These are phyloP conservation scores for Tuctoria greenei DNA, from an alignment of 176 grass and related monocot genomes.

Conservation along the genomic window DNA sequence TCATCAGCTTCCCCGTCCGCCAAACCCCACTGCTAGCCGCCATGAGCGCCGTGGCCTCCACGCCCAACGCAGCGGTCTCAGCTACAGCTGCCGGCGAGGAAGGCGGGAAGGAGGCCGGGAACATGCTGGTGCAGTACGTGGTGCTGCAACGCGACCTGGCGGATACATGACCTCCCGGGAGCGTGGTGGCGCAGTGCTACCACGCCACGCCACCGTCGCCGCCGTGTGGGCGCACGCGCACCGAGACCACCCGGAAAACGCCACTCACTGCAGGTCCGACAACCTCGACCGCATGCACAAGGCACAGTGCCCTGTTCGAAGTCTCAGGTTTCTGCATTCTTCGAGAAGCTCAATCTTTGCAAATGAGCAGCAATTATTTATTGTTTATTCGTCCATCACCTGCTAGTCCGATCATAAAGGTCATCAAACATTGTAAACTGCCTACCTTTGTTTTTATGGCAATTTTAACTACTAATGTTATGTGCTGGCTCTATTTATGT, in stretches of 20 bases:
- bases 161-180: constrained; percentile 86
- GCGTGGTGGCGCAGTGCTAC: constrained; percentile 81
- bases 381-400: no score
- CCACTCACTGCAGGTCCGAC: constrained; percentile 47
- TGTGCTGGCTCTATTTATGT: constrained; percentile 1
- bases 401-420: no score
- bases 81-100: background rate
- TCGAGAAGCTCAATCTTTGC: no score
- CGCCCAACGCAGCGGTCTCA: background rate
- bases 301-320: no score
- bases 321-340: no score
- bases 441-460: no score
- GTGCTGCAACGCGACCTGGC: constrained; percentile 88
- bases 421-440: no score
- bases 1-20: constrained; percentile 18
- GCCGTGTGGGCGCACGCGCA: constrained; percentile 62
- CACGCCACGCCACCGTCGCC: constrained; percentile 75
- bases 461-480: background rate
- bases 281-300: constrained; percentile 91
- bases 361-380: no score
- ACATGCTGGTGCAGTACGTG: constrained; percentile 82
- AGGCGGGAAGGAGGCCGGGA: constrained; percentile 2
- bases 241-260: constrained; percentile 63
- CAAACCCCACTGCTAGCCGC: constrained; percentile 14
- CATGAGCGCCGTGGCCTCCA: constrained; percentile 32